Evolutionary conservation across 1,139 yeast species (phyloP), one percentile per base, ranked within the genome.

Genomic region (Scheffersomyces stambukii): DNA sequence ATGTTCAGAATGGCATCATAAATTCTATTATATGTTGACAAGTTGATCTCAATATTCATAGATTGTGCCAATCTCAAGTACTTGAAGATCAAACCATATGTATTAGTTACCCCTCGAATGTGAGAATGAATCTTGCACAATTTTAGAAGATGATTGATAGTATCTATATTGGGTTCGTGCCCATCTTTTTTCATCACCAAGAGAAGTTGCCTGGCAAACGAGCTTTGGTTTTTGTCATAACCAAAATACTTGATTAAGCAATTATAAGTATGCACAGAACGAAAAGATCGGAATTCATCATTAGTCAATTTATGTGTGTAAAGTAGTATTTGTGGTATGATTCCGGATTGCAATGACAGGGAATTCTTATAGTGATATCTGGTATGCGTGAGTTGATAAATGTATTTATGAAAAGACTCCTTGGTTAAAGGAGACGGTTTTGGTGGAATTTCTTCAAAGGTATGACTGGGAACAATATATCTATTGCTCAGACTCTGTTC

Each of bases 161-260:
- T 67, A 23, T 60, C 66, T 15, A 58, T 50, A 36, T 65, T 58
- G 8, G 67, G 65, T n/a, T 36, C 36, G 31, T 63, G 64, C 3
- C 70, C 70, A 31, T 67, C 73, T 32, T 59, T 52, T 21, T 57
- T 52, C 72, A 67, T 64, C 21, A 62, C 67, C 21, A 67, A 42
- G 8, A 66, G 43, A 11, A 67, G 37, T 34, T 63, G 66, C 17
- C 71, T 40, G 3, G 72, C 68, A 46, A 67, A 66, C 15, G 62
- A 48, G 28, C 60, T 60, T 43, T 67, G 73, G 39, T 64, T 56
- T 40, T 67, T 65, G 31, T 52, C 59, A 35, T 36, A 52, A 4
- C 73, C 75, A 44, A 64, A 68, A 42, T 50, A 68, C 28, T 63
- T 52, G 31, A 68, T 66, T 19, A 68, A 48, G 32, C 56, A 54